Conservation (phyloP, 1,139 yeast species). For the Fermentozyma sake region DNA sequence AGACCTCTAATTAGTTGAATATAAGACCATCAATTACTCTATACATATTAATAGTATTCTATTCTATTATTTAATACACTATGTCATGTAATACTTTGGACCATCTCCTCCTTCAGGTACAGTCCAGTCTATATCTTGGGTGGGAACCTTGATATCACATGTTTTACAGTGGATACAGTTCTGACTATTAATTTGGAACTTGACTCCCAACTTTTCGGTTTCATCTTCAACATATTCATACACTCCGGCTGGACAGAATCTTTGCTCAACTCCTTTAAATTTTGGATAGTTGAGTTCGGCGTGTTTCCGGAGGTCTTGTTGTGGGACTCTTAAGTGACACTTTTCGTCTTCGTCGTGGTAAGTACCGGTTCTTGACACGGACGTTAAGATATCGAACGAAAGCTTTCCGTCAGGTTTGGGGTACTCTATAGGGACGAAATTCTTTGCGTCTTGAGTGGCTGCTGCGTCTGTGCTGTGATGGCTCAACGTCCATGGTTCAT, state of each 20-base stretch:
- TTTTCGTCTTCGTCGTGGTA: constrained; percentile 92
- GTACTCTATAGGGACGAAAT: constrained; percentile 69
- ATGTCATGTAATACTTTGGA: constrained; percentile 85
- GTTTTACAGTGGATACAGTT: constrained; percentile 98
- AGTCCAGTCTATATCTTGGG: constrained; percentile 90
- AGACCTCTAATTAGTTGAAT: no score
- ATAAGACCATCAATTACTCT: no score
- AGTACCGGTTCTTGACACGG: constrained; percentile 94
- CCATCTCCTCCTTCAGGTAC: constrained; percentile 99
- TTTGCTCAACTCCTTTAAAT: constrained; percentile 79
- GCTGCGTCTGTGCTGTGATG: constrained; percentile 70
- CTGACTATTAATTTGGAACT: constrained; percentile 89
- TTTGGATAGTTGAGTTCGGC: constrained; percentile 65
- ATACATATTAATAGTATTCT: no score
- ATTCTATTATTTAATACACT: no score
- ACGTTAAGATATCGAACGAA: constrained; percentile 86
- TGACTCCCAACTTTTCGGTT: constrained; percentile 55
- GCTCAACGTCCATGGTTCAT: constrained; percentile 81
- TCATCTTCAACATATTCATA: constrained; percentile 85
- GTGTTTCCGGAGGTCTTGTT: constrained; percentile 66
- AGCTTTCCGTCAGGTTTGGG: constrained; percentile 92
- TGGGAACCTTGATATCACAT: constrained; percentile 93
- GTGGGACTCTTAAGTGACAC: constrained; percentile 78
- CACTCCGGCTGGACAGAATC: constrained; percentile 98
- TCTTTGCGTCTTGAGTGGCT: constrained; percentile 61